Evolutionary conservation across 345 rosid genomes (phyloP).

Genomic region (Pelargonium nanum): DNA sequence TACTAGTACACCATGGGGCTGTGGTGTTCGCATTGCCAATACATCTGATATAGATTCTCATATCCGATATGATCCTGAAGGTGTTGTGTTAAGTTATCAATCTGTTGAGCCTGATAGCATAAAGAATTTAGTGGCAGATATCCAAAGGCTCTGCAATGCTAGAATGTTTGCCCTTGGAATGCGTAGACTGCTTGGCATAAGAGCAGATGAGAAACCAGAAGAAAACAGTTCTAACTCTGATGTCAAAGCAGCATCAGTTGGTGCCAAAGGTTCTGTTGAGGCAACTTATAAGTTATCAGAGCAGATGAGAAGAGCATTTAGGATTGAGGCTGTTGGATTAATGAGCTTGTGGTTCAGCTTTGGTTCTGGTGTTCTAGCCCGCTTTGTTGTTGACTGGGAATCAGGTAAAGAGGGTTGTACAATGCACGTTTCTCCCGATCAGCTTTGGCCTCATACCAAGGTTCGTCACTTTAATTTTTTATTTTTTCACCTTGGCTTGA

Average conservation of each 20-base stretch:
- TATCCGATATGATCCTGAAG: slow-evolving; percentile 88
- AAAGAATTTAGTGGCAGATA: slow-evolving; percentile 87
- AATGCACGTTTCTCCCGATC: slow-evolving; percentile 99
- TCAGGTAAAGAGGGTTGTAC: slow-evolving; percentile 96
- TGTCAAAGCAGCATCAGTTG: slow-evolving; percentile 39
- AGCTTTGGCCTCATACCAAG: slow-evolving; percentile 99
- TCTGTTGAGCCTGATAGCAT: slow-evolving; percentile 87
- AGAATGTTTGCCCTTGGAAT: slow-evolving; percentile 91
- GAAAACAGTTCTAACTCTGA: slow-evolving; percentile 40
- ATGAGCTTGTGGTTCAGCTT: slow-evolving; percentile 98
- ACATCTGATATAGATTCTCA: slow-evolving; percentile 90
- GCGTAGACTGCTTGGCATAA: slow-evolving; percentile 86
- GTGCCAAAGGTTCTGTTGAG: slow-evolving; percentile 56
- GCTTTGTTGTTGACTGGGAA: slow-evolving; percentile 99
- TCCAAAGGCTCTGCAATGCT: slow-evolving; percentile 88
- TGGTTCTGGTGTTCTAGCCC: slow-evolving; percentile 79
- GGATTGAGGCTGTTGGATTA: slow-evolving; percentile 89
- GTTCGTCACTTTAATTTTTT: slow-evolving; percentile 21
- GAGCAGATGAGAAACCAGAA: slow-evolving; percentile 65
- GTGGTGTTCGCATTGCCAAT: slow-evolving; percentile 88
- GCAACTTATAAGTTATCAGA: slow-evolving; percentile 63
- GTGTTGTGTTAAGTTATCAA: slow-evolving; percentile 88
- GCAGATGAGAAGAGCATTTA: slow-evolving; percentile 80
- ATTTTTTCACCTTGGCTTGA: background rate
- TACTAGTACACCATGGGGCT: slow-evolving; percentile 69